phyloP scores from a whole-genome alignment of 257 asterid species.

The Rehmannia glutinosa region DNA sequence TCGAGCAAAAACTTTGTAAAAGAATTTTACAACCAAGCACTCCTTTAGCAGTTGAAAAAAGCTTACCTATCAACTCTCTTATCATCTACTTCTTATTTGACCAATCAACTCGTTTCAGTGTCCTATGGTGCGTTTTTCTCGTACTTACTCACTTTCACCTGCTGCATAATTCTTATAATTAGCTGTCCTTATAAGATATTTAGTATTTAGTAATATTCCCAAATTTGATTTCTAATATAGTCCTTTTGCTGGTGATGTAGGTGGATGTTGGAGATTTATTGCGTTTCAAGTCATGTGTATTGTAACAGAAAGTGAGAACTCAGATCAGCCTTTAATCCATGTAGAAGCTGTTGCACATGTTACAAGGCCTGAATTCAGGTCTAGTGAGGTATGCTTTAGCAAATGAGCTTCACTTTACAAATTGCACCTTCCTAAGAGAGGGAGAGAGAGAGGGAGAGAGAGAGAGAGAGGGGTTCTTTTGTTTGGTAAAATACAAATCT shows the following conservation, averaged over 20 bases:
- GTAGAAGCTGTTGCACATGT: constrained; percentile 96
- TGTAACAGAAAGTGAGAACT: constrained; percentile 72
- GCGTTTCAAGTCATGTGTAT: constrained; percentile 80
- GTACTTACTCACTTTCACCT: not conserved
- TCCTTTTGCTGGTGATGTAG: constrained; percentile 31
- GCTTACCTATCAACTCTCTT: too few relatives aligned
- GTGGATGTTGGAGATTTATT: constrained; percentile 98
- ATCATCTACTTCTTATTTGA: not conserved
- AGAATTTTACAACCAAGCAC: too few relatives aligned
- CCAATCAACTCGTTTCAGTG: not conserved
- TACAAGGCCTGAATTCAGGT: constrained; percentile 85
- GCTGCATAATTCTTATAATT: not conserved
- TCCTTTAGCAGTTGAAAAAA: too few relatives aligned
- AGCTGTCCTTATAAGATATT: not conserved
- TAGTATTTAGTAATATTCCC: not conserved
- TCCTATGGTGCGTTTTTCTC: constrained; percentile 1
- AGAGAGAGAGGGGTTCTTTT: too few relatives aligned
- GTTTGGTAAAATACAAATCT: too few relatives aligned
- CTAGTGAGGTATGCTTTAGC: constrained; percentile 74
- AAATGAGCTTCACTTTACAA: not conserved
- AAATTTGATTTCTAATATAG: not conserved
- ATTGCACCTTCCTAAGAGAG: too few relatives aligned
- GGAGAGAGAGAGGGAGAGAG: too few relatives aligned
- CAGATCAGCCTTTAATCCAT: constrained; percentile 70
- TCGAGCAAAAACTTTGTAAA: too few relatives aligned